These are phyloP conservation scores for Solanum clarkiae DNA, from an alignment of 257 asterid genomes.

Conservation along the genomic window DNA sequence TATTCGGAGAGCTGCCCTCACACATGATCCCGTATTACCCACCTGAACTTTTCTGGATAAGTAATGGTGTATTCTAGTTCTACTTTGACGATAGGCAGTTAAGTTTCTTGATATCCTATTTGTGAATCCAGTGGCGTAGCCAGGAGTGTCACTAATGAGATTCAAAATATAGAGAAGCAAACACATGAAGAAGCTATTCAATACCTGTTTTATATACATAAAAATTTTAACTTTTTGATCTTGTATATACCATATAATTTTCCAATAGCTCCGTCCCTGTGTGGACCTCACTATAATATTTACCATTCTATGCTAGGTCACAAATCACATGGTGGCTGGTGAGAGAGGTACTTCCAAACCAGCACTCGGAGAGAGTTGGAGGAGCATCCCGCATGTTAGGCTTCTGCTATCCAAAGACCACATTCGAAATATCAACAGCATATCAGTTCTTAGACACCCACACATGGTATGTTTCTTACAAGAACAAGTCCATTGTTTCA, in stretches of 20 bases:
- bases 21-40: neutral
- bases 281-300: neutral
- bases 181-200: neutral
- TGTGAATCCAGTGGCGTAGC: neutral
- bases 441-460: constrained; percentile 66
- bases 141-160: neutral
- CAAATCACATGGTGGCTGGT: constrained; percentile 86
- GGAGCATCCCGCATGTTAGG: constrained; percentile 72
- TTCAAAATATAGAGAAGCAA: neutral
- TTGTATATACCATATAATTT: neutral
- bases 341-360: constrained; percentile 65
- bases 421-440: constrained; percentile 22
- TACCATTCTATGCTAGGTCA: constrained; percentile 34
- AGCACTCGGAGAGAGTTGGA: constrained; percentile 92
- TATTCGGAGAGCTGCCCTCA: neutral
- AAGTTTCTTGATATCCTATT: neutral
- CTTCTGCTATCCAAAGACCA: constrained; percentile 40
- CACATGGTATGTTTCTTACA: constrained; percentile 30
- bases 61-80: neutral
- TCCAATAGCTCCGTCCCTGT: neutral
- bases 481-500: neutral
- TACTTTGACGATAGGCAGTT: neutral
- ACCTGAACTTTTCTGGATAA: neutral
- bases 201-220: neutral
- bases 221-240: neutral